phyloP scores from a whole-genome alignment of 78 protist species.

The slime mould (Dictyostelium discoideum) region dicty_2.7 NC_007091.3:272001-272500 shows the following conservation, averaged over 20 bases:
- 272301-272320: not conserved
- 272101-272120: no score
- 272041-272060: no score
- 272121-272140: not conserved
- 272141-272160: not conserved
- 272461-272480: not conserved
- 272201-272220: not conserved
- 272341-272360: not conserved
- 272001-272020: no score
- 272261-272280: not conserved
- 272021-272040: no score
- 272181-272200: not conserved
- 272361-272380: not conserved
- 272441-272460: not conserved
- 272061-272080: no score
- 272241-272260: not conserved
- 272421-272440: not conserved
- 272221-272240: not conserved
- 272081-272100: no score
- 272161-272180: not conserved
- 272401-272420: not conserved
- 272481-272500: not conserved
- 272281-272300: not conserved
- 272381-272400: not conserved
- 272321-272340: not conserved